Percentiles rank a stretch among this genome's conserved stretches.
Conservation (phyloP, 768 basidiomycete species). For the Leccinum obscurum region DNA sequence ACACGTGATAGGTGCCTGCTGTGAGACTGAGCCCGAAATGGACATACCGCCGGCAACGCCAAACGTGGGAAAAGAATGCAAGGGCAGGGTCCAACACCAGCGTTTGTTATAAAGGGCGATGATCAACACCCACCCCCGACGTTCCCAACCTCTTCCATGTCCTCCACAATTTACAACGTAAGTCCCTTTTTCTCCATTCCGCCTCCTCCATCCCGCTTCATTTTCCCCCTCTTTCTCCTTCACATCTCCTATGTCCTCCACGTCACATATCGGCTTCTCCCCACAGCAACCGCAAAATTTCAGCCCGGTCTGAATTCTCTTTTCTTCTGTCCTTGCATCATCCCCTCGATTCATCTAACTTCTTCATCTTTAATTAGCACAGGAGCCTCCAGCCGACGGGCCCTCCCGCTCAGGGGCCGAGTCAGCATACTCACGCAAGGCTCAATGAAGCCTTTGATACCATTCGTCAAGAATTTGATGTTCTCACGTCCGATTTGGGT, state of each 20-base stretch:
- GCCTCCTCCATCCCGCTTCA: background rate
- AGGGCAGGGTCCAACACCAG: conserved; percentile 36
- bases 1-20: conserved; percentile 35
- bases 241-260: background rate
- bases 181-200: conserved; percentile 17
- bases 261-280: conserved; percentile 1
- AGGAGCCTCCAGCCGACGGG: conserved; percentile 55
- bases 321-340: background rate
- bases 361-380: conserved; percentile 36
- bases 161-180: conserved; percentile 41
- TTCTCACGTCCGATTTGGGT: conserved; percentile 64
- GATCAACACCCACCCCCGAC: conserved; percentile 38
- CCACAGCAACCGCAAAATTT: conserved; percentile 28
- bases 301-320: conserved; percentile 1
- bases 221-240: background rate
- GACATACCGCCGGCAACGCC: conserved; percentile 37
- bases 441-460: conserved; percentile 79
- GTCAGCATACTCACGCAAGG: conserved; percentile 43
- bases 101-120: conserved; percentile 40
- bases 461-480: conserved; percentile 84
- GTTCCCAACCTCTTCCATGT: conserved; percentile 40
- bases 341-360: conserved; percentile 18
- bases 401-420: conserved; percentile 43
- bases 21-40: conserved; percentile 22
- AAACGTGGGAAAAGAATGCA: conserved; percentile 36